Evolutionary conservation across 495 filamentous ascomycete species (phyloP).

Genomic region (Schizothecium vesticola): DNA sequence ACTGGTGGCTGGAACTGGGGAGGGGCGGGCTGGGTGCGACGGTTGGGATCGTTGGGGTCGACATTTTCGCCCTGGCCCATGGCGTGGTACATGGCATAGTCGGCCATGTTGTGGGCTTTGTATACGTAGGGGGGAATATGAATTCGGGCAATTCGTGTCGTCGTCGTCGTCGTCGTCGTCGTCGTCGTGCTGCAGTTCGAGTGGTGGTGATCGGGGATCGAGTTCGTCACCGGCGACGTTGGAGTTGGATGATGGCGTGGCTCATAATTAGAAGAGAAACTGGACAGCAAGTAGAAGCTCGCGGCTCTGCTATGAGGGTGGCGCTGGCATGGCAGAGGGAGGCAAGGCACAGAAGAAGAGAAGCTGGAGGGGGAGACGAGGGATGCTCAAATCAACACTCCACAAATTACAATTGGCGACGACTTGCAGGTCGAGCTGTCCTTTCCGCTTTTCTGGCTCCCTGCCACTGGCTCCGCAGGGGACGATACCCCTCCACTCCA

Average conservation of each 20-base stretch:
- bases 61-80: constrained; percentile 56
- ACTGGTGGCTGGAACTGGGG: constrained; percentile 51
- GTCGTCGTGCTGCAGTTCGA: background rate
- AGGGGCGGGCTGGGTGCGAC: constrained; percentile 50
- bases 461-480: constrained; percentile 7
- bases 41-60: constrained; percentile 60
- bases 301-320: background rate
- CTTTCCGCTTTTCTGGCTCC: constrained; percentile 15
- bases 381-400: background rate
- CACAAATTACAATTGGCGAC: background rate
- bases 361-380: background rate
- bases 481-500: background rate
- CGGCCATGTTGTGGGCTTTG: constrained; percentile 50
- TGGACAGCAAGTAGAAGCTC: background rate
- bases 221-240: constrained; percentile 18
- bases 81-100: constrained; percentile 72
- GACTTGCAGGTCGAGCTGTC: constrained; percentile 21
- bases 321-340: background rate
- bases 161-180: background rate
- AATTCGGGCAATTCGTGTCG: background rate
- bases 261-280: constrained; percentile 11
- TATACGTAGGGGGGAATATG: background rate
- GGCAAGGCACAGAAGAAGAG: background rate
- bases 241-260: constrained; percentile 5
- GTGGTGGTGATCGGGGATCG: background rate